These are phyloP conservation scores for Apiospora hydei DNA, from an alignment of 2,329 filamentous ascomycete genomes.

Conservation along the genomic window DNA sequence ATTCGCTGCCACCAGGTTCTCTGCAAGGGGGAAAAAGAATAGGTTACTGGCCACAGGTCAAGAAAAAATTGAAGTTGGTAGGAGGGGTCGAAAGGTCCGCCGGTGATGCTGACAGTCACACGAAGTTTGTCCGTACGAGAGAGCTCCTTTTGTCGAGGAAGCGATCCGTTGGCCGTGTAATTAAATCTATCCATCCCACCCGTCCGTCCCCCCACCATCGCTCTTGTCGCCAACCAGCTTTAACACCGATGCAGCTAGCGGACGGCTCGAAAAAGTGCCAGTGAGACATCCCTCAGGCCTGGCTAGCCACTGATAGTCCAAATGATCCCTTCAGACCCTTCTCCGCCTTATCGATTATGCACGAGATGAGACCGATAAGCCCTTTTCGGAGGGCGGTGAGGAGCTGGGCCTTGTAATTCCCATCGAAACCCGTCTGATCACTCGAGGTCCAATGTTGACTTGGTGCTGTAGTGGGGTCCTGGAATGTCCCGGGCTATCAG, in stretches of 20 bases:
- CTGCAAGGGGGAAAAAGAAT: background rate
- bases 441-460: background rate
- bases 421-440: background rate
- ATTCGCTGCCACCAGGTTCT: background rate
- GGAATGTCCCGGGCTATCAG: background rate
- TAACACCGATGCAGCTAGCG: constrained; percentile 3
- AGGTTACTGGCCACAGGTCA: background rate
- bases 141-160: background rate
- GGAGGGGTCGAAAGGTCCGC: background rate
- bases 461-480: constrained; percentile 12
- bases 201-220: background rate
- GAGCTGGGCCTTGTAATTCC: background rate
- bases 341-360: constrained; percentile 9
- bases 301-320: constrained; percentile 3
- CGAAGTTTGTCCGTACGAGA: background rate
- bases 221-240: background rate
- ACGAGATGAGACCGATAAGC: background rate
- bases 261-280: background rate
- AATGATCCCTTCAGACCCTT: background rate
- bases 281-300: background rate
- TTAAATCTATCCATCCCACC: background rate
- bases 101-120: background rate
- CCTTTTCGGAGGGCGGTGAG: constrained; percentile 14
- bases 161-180: constrained; percentile 3
- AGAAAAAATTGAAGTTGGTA: background rate